Percentiles rank a stretch among this genome's conserved stretches.
phyloP scores from a whole-genome alignment of 2,329 filamentous ascomycete species.

The Trichoderma afroharzianum region DNA sequence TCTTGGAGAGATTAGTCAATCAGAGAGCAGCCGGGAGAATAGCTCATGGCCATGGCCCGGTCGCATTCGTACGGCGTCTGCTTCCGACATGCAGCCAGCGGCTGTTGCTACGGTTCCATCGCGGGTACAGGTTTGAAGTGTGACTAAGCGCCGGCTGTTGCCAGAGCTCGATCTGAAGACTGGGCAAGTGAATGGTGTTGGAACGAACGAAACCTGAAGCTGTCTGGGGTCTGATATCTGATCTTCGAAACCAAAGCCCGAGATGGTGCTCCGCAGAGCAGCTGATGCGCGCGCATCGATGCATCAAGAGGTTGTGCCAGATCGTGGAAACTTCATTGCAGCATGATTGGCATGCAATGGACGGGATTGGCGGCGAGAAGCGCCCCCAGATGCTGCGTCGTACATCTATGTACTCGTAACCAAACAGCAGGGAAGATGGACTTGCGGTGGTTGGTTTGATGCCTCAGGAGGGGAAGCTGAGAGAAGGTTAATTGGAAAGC shows the following conservation, averaged over 20 bases:
- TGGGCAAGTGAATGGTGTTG: neutral
- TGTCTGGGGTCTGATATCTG: neutral
- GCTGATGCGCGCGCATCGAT: slow-evolving; percentile 10
- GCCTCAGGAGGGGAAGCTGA: neutral
- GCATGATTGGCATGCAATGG: neutral
- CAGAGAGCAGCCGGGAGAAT: neutral
- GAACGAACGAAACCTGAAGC: neutral
- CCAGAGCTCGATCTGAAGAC: neutral
- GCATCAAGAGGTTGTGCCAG: neutral
- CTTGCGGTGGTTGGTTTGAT: neutral
- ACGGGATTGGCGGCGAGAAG: neutral
- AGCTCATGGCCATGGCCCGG: neutral
- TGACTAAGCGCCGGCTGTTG: slow-evolving; percentile 14
- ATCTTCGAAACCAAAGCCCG: neutral
- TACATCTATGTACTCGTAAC: neutral
- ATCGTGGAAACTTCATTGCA: neutral
- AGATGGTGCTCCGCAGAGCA: neutral
- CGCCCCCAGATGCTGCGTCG: neutral
- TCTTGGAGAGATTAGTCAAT: neutral
- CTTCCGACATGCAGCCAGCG: slow-evolving; percentile 12
- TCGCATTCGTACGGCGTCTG: neutral
- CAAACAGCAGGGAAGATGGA: neutral
- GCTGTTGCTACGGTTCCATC: slow-evolving; percentile 14
- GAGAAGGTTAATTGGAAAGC: slow-evolving; percentile 9
- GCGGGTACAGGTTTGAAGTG: neutral